These are phyloP conservation scores for Phytophthora kernoviae DNA, from an alignment of 352 stramenopile species.

Conservation along the genomic window DNA sequence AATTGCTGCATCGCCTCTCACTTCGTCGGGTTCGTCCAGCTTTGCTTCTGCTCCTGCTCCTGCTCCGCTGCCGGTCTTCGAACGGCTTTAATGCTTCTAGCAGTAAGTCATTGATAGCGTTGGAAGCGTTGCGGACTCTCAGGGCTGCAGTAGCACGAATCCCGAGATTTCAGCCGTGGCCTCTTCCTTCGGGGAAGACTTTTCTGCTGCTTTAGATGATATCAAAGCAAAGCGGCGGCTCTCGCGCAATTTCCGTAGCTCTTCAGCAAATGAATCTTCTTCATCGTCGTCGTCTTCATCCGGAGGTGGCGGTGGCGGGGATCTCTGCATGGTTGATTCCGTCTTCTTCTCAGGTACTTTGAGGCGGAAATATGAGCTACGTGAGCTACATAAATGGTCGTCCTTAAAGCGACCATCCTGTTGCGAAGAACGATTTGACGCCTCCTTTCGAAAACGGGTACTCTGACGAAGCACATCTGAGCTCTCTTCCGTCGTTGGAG, in stretches of 20 bases:
- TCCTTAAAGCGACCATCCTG: neutral
- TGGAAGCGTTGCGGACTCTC: conserved; percentile 41
- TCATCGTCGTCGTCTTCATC: conserved; percentile 23
- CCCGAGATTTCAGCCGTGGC: conserved; percentile 1
- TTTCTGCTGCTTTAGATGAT: conserved; percentile 14
- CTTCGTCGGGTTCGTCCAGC: conserved; percentile 12
- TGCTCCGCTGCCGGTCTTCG: conserved; percentile 38
- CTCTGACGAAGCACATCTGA: conserved; percentile 33
- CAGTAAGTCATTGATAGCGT: conserved; percentile 50
- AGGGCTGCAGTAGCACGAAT: conserved; percentile 5
- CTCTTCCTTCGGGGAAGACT: conserved; percentile 18
- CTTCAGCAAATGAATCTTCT: conserved; percentile 57
- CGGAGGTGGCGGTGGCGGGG: conserved; percentile 19
- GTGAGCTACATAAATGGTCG: neutral
- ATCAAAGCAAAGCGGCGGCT: conserved; percentile 18
- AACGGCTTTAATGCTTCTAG: conserved; percentile 60
- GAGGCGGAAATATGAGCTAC: conserved; percentile 14
- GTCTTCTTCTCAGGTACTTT: conserved; percentile 4
- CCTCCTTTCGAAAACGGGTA: conserved; percentile 36
- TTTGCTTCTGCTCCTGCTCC: conserved; percentile 38
- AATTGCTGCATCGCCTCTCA: conserved; percentile 11
- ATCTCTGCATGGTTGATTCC: conserved; percentile 7
- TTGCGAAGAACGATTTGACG: conserved; percentile 1
- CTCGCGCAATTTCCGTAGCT: conserved; percentile 38
- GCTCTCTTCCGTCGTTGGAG: conserved; percentile 38